Conservation (phyloP, 352 stramenopile genomes). For the Globisporangium middletonii region DNA sequence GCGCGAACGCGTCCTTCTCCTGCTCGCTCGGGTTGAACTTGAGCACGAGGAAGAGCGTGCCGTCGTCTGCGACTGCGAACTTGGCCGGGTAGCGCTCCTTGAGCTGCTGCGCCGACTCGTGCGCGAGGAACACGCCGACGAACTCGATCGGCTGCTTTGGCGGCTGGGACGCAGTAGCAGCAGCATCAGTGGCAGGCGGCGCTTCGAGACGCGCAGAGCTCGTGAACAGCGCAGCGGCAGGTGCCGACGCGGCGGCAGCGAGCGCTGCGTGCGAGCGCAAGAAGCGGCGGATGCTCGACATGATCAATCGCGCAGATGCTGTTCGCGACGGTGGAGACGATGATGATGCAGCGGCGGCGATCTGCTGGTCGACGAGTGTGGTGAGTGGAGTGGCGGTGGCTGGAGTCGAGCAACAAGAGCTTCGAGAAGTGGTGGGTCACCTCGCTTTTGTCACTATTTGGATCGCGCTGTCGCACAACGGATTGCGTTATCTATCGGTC, state of each 20-base stretch:
- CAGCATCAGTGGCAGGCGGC: background rate
- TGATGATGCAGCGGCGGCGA: background rate
- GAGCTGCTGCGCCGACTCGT: constrained; percentile 42
- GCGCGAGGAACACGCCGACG: constrained; percentile 70
- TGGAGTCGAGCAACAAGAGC: too few relatives aligned
- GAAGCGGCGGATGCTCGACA: constrained; percentile 13
- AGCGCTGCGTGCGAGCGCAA: constrained; percentile 10
- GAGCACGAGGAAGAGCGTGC: constrained; percentile 64
- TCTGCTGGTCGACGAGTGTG: background rate
- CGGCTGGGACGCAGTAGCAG: background rate
- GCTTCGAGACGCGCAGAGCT: constrained; percentile 20
- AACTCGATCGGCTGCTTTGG: constrained; percentile 44
- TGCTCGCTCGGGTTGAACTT: constrained; percentile 67
- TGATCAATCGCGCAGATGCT: background rate
- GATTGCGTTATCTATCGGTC: background rate
- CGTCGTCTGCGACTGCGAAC: constrained; percentile 22
- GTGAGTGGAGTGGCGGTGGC: too few relatives aligned
- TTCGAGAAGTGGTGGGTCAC: too few relatives aligned
- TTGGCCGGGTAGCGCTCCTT: constrained; percentile 50
- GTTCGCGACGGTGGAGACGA: too few relatives aligned
- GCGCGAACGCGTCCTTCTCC: constrained; percentile 70
- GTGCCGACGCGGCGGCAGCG: constrained; percentile 13
- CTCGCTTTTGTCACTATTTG: too few relatives aligned
- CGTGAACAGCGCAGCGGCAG: constrained; percentile 13
- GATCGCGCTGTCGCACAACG: too few relatives aligned